These are phyloP conservation scores for Fusarium haematococcum DNA, from an alignment of 2,329 filamentous ascomycete genomes.

Conservation along the genomic window DNA sequence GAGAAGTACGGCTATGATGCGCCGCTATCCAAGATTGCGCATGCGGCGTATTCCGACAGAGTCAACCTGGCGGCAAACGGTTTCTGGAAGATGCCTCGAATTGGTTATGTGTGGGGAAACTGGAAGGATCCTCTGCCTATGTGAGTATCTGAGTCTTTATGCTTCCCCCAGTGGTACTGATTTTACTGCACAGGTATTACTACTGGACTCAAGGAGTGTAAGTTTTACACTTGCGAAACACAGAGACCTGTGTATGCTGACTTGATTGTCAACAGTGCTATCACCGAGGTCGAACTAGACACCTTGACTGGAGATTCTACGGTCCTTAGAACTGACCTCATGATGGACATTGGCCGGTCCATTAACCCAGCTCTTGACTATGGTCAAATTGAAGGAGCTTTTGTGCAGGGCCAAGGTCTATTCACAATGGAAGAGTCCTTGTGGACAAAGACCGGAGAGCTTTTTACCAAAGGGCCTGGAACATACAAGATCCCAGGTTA, in stretches of 20 bases:
- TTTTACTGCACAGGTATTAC: not conserved
- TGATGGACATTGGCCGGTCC: not conserved
- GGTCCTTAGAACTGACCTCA: not conserved
- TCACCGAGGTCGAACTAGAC: not conserved
- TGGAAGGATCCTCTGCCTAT: constrained; percentile 90
- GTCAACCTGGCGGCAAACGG: constrained; percentile 91
- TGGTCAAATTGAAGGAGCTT: not conserved
- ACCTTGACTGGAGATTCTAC: not conserved
- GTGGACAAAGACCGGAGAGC: not conserved
- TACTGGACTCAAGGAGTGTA: constrained; percentile 2
- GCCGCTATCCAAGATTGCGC: constrained; percentile 81
- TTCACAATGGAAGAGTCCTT: not conserved
- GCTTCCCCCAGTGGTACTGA: not conserved
- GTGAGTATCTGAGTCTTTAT: not conserved
- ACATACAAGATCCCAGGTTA: not conserved
- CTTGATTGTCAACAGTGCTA: not conserved
- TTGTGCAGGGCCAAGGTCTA: not conserved
- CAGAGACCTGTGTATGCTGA: not conserved
- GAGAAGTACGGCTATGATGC: constrained; percentile 80
- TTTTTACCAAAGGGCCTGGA: not conserved
- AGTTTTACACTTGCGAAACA: not conserved
- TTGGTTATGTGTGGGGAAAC: constrained; percentile 88
- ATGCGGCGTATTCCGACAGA: constrained; percentile 64
- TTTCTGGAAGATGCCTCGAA: constrained; percentile 92
- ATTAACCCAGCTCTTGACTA: not conserved